Conservation (phyloP, 257 asterid genomes). For the Cordia subcordata region DNA sequence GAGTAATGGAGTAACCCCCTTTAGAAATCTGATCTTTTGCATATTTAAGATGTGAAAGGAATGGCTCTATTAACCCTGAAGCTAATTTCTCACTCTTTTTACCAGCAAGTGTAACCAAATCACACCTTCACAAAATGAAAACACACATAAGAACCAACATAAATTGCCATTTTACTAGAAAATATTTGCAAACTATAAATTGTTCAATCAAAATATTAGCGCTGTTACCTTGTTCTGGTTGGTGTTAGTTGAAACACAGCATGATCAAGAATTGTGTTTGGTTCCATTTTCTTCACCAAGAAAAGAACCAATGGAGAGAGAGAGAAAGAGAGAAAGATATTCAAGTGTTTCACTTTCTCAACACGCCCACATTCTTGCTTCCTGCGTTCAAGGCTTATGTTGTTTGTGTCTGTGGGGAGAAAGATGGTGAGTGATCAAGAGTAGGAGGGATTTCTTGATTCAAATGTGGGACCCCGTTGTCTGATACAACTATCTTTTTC, state of each 20-base stretch:
- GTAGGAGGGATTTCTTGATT: slow-evolving; percentile 21
- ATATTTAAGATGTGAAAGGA: slow-evolving; percentile 51
- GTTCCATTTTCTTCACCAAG: slow-evolving; percentile 40
- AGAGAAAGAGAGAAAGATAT: neutral
- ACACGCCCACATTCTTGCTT: no score
- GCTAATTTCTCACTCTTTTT: slow-evolving; percentile 71
- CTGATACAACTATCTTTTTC: slow-evolving; percentile 36
- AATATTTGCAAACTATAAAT: neutral
- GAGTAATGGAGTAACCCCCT: slow-evolving; percentile 79
- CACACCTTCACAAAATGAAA: slow-evolving; percentile 42
- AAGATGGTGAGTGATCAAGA: slow-evolving; percentile 29
- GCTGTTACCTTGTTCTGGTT: slow-evolving; percentile 69
- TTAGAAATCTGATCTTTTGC: slow-evolving; percentile 76
- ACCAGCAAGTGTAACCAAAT: slow-evolving; percentile 66
- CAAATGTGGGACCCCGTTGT: slow-evolving; percentile 32
- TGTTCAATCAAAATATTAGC: neutral
- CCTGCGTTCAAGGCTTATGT: no score
- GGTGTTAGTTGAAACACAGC: slow-evolving; percentile 82
- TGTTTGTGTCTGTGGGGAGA: neutral
- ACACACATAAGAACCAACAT: neutral
- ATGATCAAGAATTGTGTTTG: slow-evolving; percentile 52
- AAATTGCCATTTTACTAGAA: neutral
- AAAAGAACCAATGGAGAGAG: slow-evolving; percentile 7
- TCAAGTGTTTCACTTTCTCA: no score
- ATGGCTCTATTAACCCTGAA: slow-evolving; percentile 76